A percentile compares a stretch with the other conserved stretches of the same genome.
These are phyloP conservation scores for Erythrobasidium hasegawianum DNA, from an alignment of 1,284 basidiomycete genomes.

Conservation along the genomic window DNA sequence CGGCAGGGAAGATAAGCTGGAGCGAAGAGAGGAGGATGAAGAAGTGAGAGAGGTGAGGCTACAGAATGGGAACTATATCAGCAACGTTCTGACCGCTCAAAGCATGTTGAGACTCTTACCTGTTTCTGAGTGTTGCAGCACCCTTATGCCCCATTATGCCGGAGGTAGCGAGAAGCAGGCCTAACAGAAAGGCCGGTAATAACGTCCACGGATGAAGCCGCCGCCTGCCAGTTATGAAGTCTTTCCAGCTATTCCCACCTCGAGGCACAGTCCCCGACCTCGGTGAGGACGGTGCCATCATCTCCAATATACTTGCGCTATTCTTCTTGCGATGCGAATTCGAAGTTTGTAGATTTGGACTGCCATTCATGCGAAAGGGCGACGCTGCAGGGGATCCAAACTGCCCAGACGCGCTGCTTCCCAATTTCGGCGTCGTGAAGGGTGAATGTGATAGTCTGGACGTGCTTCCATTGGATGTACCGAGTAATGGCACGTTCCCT, in stretches of 20 bases:
- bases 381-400: not conserved
- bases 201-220: slow-evolving; percentile 30
- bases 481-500: not conserved
- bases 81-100: not conserved
- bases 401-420: not conserved
- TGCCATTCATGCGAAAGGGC: too few species aligned
- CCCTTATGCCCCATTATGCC: slow-evolving; percentile 29
- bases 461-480: not conserved
- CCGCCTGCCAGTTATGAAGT: slow-evolving; percentile 8
- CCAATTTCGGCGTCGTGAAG: not conserved
- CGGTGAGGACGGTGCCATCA: not conserved
- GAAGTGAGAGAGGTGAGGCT: slow-evolving; percentile 22
- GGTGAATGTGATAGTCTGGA: not conserved
- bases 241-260: slow-evolving; percentile 10
- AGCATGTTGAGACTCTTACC: not conserved
- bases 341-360: too few species aligned
- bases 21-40: slow-evolving; percentile 11
- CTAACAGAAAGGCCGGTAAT: slow-evolving; percentile 40
- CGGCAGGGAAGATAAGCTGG: slow-evolving; percentile 8
- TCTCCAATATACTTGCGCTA: slow-evolving; percentile 1
- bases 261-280: not conserved
- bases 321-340: slow-evolving; percentile 1
- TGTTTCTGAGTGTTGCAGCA: not conserved
- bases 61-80: not conserved
- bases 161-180: slow-evolving; percentile 36